Base-by-base conservation (phyloP, 164 flowering plant species). In the Taxillus chinensis region DNA sequence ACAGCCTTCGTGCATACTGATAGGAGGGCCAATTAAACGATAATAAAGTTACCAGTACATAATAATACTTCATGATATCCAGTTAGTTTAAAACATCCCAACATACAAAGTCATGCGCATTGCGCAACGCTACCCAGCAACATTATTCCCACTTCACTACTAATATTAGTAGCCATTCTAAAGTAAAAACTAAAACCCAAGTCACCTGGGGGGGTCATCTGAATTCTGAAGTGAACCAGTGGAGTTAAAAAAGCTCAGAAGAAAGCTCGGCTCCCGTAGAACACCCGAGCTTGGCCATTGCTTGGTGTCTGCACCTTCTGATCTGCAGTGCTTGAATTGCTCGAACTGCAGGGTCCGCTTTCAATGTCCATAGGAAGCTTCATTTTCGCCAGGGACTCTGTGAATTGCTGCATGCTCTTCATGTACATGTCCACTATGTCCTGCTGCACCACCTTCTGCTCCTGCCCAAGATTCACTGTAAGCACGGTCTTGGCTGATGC, bases 351-450 rank as follows among this genome's bases (percentile, higher is more conserved):
- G 39, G 77, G 64, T 41, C 77, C 82, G 53, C 68, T 78, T 41
- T 81, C 91, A 14, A 82, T 57, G 72, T 93, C 95, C 79, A 93
- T 45, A n/a, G 99, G 99, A 42, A 93, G 97, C 79, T 93, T 93
- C 99, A 93, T 93, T 69, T 90, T 90, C 1, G 92, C 97, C 74
- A 93, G 69, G 7, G 99, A 93, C 62, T 93, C 97, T 0, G 99
- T 93, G 61, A 90, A 90, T 61, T 93, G 90, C 77, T 93, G 97
- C 99, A 90, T 90, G 72, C 99, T 93, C 66, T 85, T 93, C 92
- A 89, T 86, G 76, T 93, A 93, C 95, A 93, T 83, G 74, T 93
- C 96, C n/a, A 93, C 91, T 39, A 84, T 75, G 2, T 93, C 90
- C 79, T 90, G 95, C 70, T 93, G 99, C 76, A 86, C 86, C 62